phyloP scores from a whole-genome alignment of 441 rosid species.

The Adansonia grandidieri region DNA sequence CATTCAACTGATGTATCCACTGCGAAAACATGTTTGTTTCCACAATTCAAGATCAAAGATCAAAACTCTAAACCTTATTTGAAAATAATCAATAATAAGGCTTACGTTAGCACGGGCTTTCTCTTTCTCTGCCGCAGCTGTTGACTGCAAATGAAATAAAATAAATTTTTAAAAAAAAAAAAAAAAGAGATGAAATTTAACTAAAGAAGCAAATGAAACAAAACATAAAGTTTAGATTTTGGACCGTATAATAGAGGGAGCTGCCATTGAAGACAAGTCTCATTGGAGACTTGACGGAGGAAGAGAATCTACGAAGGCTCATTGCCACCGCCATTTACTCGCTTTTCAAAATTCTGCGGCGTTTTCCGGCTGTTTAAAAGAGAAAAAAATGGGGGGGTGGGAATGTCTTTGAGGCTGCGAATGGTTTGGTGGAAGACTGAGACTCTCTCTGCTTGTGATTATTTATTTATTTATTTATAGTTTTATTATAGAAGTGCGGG shows the following conservation, averaged over 20 bases:
- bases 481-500: not conserved
- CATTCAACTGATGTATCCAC: constrained; percentile 91
- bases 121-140: constrained; percentile 55
- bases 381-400: not conserved
- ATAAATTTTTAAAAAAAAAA: not conserved
- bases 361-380: not conserved
- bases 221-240: not conserved
- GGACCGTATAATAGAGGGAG: constrained; percentile 51
- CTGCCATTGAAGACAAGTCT: constrained; percentile 42
- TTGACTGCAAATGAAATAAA: constrained; percentile 53
- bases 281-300: constrained; percentile 50
- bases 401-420: constrained; percentile 1
- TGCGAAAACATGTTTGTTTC: constrained; percentile 29
- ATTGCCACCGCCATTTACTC: constrained; percentile 52
- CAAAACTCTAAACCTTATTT: not conserved
- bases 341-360: not conserved
- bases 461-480: not conserved
- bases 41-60: constrained; percentile 1
- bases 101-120: constrained; percentile 63
- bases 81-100: constrained; percentile 6
- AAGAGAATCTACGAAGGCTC: constrained; percentile 70
- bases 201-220: not conserved
- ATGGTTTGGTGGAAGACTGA: constrained; percentile 24
- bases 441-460: not conserved
- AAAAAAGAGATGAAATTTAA: constrained; percentile 11